These are phyloP conservation scores for Coix lacrymajobi DNA, from an alignment of 176 grass and related monocot species.

Conservation along the genomic window DNA sequence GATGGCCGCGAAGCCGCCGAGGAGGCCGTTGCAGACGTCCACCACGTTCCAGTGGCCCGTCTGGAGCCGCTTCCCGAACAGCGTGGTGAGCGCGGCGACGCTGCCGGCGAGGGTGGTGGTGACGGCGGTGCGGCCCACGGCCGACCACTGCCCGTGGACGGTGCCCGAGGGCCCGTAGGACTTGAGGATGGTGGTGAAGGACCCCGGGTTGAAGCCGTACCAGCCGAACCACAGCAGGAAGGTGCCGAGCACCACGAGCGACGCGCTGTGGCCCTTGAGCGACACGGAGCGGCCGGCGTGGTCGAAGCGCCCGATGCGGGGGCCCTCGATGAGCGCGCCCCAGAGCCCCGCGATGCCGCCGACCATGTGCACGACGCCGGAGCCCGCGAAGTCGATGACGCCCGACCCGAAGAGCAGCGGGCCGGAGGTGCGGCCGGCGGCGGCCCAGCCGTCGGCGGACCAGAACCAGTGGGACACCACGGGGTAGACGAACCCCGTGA, in stretches of 20 bases:
- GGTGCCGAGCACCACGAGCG: constrained; percentile 86
- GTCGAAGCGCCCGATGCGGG: constrained; percentile 78
- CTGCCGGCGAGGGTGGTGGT: constrained; percentile 86
- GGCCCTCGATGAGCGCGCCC: constrained; percentile 92
- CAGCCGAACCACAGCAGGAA: constrained; percentile 96
- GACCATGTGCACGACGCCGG: constrained; percentile 93
- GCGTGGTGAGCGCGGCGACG: constrained; percentile 82
- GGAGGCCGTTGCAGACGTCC: constrained; percentile 93
- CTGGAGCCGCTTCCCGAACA: constrained; percentile 86
- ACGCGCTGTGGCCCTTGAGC: constrained; percentile 82
- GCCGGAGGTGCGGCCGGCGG: constrained; percentile 33
- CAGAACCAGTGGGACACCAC: constrained; percentile 96
- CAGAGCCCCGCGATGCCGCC: constrained; percentile 85
- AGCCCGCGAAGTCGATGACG: constrained; percentile 95
- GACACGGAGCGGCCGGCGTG: constrained; percentile 66
- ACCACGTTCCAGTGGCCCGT: constrained; percentile 93
- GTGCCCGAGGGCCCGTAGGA: constrained; percentile 58
- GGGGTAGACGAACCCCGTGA: constrained; percentile 88
- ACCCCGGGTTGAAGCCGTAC: constrained; percentile 94
- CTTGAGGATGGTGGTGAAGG: constrained; percentile 77
- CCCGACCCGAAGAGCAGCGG: constrained; percentile 73
- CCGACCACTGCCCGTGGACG: constrained; percentile 89
- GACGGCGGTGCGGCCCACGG: constrained; percentile 85
- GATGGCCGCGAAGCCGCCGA: constrained; percentile 93
- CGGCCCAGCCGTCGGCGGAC: constrained; percentile 80